Conservation (phyloP, 23 red algal genomes). For the Gracilaria caudata region DNA sequence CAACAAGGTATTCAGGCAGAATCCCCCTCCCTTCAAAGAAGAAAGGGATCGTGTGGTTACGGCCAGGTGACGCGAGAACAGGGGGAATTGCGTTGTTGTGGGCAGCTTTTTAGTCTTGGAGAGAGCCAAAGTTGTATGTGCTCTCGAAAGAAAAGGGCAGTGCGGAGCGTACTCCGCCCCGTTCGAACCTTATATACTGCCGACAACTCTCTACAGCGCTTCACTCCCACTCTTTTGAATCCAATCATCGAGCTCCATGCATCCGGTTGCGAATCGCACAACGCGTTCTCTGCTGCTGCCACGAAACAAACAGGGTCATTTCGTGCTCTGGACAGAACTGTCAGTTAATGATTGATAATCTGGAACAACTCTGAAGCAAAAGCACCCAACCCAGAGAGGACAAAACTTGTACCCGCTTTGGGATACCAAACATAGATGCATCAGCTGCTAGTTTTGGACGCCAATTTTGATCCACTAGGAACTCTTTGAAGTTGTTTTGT, state of each 20-base stretch:
- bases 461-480: neutral
- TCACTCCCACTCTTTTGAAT: neutral
- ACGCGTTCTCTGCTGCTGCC: neutral
- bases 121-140: too few species aligned
- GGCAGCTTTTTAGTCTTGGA: neutral
- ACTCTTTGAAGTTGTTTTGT: conserved; percentile 5
- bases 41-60: neutral
- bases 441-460: conserved; percentile 12
- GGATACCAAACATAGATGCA: neutral
- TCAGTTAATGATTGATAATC: neutral
- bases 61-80: neutral
- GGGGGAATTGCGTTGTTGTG: neutral
- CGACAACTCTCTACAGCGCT: too few species aligned
- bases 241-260: neutral
- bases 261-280: neutral
- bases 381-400: neutral
- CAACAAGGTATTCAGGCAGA: neutral
- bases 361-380: neutral
- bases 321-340: neutral
- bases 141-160: too few species aligned
- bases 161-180: too few species aligned
- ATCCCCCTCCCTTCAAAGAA: neutral
- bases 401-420: neutral
- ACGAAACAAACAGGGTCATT: neutral
- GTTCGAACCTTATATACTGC: too few species aligned